Evolutionary conservation across 2,329 filamentous ascomycete genomes (phyloP), one percentile per base, ranked within the genome.

Genomic region (Dactylellina cionopaga): DNA sequence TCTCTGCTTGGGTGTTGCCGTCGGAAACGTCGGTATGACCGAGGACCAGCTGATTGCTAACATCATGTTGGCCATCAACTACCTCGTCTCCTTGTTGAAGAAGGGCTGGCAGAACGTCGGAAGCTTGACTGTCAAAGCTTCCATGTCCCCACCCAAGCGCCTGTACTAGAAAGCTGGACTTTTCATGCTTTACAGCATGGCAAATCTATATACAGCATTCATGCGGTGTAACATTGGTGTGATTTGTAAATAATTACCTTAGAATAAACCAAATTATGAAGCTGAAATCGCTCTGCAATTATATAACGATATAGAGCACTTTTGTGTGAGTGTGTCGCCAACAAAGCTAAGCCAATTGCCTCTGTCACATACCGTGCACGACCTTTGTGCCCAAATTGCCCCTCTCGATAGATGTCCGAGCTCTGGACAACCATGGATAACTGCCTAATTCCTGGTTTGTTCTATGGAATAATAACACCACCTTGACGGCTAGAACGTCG

Each of bases 61-160:
- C 90, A 93, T 98, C 85, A 99, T 99, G 95, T 86, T 99, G 86
- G 88, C 94, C 85, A 98, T 99, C 90, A 99, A 99, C 91, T 99
- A 99, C 89, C 90, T 99, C 78, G 94, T 99, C 83, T 97, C 92
- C 77, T 88, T 99, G 79, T 87, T 99, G 83, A 99, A 99, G 92
- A 99, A 99, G 92, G 95, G 95, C 83, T 99, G 95, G 95, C 95
- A 99, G 89, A 99, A 99, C 89, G 95, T 99, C 81, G 95, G 95
- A 83, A 95, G 91, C 88, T 89, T 99, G 86, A 96, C 93, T 83
- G 95, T 99, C 89, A 99, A 99, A 92, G 95, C 95, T 85, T 91
- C 91, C 87, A 99, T 99, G 95, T 96, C 92, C 84, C 95, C 95
- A 79, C 95, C 95, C 79, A 95, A 92, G 88, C 92, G 95, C 82